A percentile compares a stretch with the other conserved stretches of the same genome.
Evolutionary conservation across 352 stramenopile species (phyloP).

Genomic region (Phytophthora vignae): DNA sequence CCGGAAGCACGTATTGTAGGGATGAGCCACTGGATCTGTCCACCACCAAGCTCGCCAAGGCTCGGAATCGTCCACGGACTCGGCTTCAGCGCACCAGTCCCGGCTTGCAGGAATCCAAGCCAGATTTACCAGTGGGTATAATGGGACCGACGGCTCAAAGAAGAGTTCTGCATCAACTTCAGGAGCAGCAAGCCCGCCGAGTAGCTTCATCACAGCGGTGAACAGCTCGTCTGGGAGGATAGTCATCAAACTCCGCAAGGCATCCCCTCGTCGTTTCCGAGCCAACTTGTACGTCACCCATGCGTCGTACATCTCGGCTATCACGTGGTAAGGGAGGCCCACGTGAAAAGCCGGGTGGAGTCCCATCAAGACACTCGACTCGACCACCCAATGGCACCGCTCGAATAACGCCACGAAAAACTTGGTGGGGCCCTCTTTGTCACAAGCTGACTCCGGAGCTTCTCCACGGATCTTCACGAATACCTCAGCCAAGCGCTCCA

Average conservation of each 20-base stretch:
- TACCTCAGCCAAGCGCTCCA: not conserved
- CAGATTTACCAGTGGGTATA: not conserved
- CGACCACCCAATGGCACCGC: not conserved
- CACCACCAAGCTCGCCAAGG: not conserved
- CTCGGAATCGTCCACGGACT: not conserved
- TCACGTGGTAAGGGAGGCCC: not conserved
- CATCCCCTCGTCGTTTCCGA: not conserved
- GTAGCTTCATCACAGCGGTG: not conserved
- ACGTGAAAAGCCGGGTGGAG: not conserved
- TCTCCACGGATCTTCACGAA: not conserved
- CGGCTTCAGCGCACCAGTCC: not conserved
- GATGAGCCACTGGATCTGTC: not conserved
- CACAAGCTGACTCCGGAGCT: not conserved
- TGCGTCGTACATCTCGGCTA: not conserved
- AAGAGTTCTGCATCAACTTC: not conserved
- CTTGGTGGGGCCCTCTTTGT: not conserved
- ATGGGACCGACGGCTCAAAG: not conserved
- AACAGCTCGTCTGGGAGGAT: not conserved
- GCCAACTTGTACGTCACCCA: not conserved
- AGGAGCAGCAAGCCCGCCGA: not conserved
- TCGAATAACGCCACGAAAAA: not conserved
- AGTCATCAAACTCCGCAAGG: not conserved
- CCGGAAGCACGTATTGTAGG: not conserved
- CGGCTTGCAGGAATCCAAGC: not conserved
- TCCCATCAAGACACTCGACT: not conserved